phyloP scores from a whole-genome alignment of 2,329 filamentous ascomycete genomes.

The Lecanicillium sp. region DNA sequence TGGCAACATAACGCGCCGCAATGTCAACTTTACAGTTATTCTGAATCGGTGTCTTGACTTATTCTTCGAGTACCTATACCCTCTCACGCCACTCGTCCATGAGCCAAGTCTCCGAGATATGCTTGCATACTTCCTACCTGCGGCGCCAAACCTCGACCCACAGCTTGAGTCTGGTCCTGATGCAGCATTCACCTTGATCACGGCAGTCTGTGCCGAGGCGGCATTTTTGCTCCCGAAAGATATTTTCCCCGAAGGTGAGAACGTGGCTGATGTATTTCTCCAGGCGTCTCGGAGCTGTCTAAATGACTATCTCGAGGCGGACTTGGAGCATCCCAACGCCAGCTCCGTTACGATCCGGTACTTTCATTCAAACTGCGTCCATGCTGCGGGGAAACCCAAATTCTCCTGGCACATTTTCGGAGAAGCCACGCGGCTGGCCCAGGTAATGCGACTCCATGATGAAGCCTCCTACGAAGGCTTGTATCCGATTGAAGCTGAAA shows the following conservation, averaged over 20 bases:
- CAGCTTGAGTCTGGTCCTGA: slow-evolving; percentile 24
- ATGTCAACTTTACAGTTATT: slow-evolving; percentile 17
- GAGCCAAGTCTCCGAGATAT: slow-evolving; percentile 30
- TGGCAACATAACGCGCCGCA: slow-evolving; percentile 15
- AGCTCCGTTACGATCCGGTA: slow-evolving; percentile 35
- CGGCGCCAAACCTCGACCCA: not conserved
- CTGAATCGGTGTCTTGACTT: slow-evolving; percentile 28
- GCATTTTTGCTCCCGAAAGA: slow-evolving; percentile 31
- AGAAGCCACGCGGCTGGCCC: slow-evolving; percentile 31
- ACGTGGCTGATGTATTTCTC: slow-evolving; percentile 28
- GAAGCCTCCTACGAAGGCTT: slow-evolving; percentile 28
- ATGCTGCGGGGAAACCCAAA: slow-evolving; percentile 32
- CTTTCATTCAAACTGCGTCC: slow-evolving; percentile 37
- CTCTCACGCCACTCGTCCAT: slow-evolving; percentile 32
- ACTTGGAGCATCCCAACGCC: slow-evolving; percentile 32
- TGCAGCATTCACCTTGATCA: slow-evolving; percentile 32
- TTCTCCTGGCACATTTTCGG: slow-evolving; percentile 38
- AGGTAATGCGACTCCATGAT: slow-evolving; percentile 34
- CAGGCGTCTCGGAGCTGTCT: slow-evolving; percentile 30
- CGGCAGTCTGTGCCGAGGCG: slow-evolving; percentile 34
- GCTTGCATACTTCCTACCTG: slow-evolving; percentile 21
- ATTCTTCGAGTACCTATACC: slow-evolving; percentile 35
- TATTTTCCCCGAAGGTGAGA: slow-evolving; percentile 30
- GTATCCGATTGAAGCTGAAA: slow-evolving; percentile 27
- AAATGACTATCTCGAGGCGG: slow-evolving; percentile 29